Percentiles rank a stretch among this genome's conserved stretches.
Conservation (phyloP, 495 filamentous ascomycete genomes). For the Penicillium arizonense region DNA sequence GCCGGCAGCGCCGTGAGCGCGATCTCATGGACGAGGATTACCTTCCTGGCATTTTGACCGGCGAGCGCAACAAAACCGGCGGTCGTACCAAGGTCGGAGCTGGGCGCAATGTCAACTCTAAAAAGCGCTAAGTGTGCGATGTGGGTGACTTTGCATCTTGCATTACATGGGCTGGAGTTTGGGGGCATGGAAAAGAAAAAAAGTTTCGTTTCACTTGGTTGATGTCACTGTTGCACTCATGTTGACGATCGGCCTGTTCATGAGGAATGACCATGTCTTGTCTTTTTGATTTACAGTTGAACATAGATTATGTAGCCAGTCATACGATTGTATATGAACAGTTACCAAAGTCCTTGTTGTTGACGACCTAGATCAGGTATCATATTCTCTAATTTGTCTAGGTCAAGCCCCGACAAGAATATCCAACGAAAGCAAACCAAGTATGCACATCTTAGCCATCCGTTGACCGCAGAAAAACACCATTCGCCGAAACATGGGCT, state of each 20-base stretch:
- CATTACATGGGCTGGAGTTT: constrained; percentile 35
- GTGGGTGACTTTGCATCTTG: constrained; percentile 22
- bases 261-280: constrained; percentile 20
- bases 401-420: constrained; percentile 2
- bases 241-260: constrained; percentile 13
- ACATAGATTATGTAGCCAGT: constrained; percentile 17
- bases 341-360: neutral
- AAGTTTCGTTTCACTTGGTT: constrained; percentile 7
- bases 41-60: constrained; percentile 80
- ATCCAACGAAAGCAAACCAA: constrained; percentile 8
- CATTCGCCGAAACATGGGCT: constrained; percentile 42
- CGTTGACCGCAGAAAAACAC: constrained; percentile 41
- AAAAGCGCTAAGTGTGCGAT: constrained; percentile 52
- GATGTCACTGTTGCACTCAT: constrained; percentile 6
- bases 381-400: constrained; percentile 7
- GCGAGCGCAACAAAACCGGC: constrained; percentile 60
- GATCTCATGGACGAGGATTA: constrained; percentile 97
- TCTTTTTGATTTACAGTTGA: constrained; percentile 9
- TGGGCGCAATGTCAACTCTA: constrained; percentile 82
- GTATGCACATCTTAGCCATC: constrained; percentile 28
- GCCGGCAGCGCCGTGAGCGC: constrained; percentile 58
- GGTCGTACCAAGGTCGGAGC: constrained; percentile 78
- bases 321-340: constrained; percentile 15
- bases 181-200: constrained; percentile 31
- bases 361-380: constrained; percentile 8